Percentiles rank a stretch among this genome's conserved stretches.
Evolutionary conservation across 164 flowering plant species (phyloP).

Genomic region (Hamamelis virginiana): DNA sequence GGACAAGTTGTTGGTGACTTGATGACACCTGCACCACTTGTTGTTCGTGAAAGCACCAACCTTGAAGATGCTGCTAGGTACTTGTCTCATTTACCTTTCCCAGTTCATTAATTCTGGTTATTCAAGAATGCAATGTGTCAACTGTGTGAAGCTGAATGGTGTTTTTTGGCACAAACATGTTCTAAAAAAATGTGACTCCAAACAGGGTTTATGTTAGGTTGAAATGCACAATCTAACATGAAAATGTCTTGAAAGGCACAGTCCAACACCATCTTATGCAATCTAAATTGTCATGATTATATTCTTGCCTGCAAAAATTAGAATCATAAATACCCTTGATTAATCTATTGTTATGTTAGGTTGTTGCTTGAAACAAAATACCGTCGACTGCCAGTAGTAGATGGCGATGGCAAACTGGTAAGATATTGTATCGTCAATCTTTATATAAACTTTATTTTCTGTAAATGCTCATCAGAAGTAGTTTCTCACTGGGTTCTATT

Average conservation of each 20-base stretch:
- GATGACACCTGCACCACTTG: slow-evolving; percentile 63
- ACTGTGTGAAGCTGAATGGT: no score
- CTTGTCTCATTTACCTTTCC: not conserved
- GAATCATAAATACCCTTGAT: not conserved
- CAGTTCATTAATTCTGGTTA: no score
- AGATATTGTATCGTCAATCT: not conserved
- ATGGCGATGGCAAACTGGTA: slow-evolving; percentile 56
- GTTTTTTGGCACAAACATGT: not conserved
- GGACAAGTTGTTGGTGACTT: slow-evolving; percentile 64
- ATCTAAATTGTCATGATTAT: not conserved
- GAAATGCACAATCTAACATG: not conserved
- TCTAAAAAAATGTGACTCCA: not conserved
- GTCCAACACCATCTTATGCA: no score
- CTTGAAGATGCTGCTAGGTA: slow-evolving; percentile 73
- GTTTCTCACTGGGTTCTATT: slow-evolving; percentile 1
- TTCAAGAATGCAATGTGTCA: no score
- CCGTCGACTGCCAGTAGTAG: slow-evolving; percentile 62
- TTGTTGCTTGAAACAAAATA: slow-evolving; percentile 58
- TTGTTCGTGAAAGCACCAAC: slow-evolving; percentile 57
- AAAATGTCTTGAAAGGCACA: no score
- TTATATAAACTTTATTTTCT: not conserved
- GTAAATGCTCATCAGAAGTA: not conserved
- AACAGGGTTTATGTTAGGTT: not conserved
- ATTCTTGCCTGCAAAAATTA: not conserved
- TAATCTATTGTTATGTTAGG: slow-evolving; percentile 26